Conservation (phyloP, 768 basidiomycete genomes). For the Hebeloma cylindrosporum region DNA sequence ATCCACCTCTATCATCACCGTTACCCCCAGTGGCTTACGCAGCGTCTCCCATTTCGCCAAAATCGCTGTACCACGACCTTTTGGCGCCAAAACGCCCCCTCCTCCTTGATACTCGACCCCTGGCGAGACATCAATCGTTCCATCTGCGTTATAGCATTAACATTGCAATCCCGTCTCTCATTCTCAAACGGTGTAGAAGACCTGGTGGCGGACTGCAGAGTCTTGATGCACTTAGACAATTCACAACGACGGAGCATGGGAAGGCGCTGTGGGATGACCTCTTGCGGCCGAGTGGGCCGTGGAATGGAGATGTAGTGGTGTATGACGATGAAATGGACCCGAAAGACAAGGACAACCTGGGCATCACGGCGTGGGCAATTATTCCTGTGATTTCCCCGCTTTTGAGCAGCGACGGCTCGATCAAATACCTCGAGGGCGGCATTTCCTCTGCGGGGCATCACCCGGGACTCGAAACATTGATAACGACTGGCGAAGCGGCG, state of each 20-base stretch:
- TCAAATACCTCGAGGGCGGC: slow-evolving; percentile 74
- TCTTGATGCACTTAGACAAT: slow-evolving; percentile 72
- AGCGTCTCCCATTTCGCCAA: slow-evolving; percentile 43
- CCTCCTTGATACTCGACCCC: slow-evolving; percentile 80
- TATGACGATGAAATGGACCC: slow-evolving; percentile 80
- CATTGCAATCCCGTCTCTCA: slow-evolving; percentile 86
- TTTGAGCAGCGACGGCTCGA: slow-evolving; percentile 49
- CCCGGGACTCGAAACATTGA: slow-evolving; percentile 50
- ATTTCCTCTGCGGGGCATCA: slow-evolving; percentile 61
- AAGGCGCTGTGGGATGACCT: slow-evolving; percentile 70
- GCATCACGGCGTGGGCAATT: slow-evolving; percentile 69
- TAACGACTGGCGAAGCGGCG: slow-evolving; percentile 45
- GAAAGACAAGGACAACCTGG: slow-evolving; percentile 53
- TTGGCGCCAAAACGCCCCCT: slow-evolving; percentile 55
- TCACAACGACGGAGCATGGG: slow-evolving; percentile 77
- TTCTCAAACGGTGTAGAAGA: slow-evolving; percentile 81
- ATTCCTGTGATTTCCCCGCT: slow-evolving; percentile 63
- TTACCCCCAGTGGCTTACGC: slow-evolving; percentile 24
- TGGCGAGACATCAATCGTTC: slow-evolving; percentile 59
- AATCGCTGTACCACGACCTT: slow-evolving; percentile 49
- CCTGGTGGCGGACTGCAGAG: slow-evolving; percentile 65
- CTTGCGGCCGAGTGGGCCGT: slow-evolving; percentile 47
- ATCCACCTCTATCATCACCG: slow-evolving; percentile 21
- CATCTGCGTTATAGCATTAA: slow-evolving; percentile 76
- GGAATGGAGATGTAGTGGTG: slow-evolving; percentile 77